Conservation (phyloP, 139 green algal genomes). For the Klebsormidium nitens region DNA sequence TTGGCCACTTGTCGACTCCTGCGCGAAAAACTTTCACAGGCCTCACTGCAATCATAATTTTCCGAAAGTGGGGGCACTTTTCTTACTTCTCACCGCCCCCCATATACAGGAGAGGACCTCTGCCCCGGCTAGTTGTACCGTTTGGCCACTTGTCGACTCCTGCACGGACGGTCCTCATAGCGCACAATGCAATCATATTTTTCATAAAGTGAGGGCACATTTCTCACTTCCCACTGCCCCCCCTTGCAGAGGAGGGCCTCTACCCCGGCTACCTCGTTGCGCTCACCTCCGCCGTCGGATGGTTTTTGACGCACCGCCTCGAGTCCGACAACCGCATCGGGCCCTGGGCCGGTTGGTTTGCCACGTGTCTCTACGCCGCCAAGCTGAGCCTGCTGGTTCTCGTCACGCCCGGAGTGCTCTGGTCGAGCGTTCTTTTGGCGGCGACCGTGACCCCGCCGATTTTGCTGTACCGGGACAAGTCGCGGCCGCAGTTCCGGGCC, state of each 20-base stretch:
- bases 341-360: constrained; percentile 27
- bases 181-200: no score
- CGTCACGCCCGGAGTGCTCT: constrained; percentile 51
- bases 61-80: no score
- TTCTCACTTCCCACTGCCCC: constrained; percentile 20
- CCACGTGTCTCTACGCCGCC: constrained; percentile 61
- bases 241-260: constrained; percentile 56
- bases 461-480: constrained; percentile 46
- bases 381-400: constrained; percentile 87
- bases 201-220: constrained; percentile 15
- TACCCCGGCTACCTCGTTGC: constrained; percentile 86
- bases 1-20: no score
- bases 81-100: no score
- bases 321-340: constrained; percentile 13
- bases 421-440: constrained; percentile 29
- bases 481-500: background rate
- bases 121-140: no score
- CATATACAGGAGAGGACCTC: no score
- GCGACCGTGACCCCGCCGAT: constrained; percentile 54
- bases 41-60: no score
- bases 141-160: no score
- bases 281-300: constrained; percentile 65
- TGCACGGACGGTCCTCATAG: no score
- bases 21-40: no score
- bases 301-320: constrained; percentile 47